phyloP scores from a whole-genome alignment of 2,329 filamentous ascomycete species.

The Aureobasidium lini region DNA sequence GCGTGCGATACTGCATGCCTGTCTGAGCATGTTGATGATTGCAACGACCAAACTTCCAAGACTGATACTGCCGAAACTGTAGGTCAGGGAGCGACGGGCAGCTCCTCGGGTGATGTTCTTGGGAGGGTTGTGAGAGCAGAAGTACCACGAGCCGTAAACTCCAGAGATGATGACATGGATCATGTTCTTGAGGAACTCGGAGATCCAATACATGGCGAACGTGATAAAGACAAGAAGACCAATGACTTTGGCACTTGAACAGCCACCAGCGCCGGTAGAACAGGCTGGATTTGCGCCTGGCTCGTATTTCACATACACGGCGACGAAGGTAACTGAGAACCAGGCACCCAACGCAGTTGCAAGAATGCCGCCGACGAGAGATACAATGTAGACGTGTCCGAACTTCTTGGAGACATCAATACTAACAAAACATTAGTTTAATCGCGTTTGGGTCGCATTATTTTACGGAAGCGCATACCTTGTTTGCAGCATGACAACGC shows the following conservation, averaged over 20 bases:
- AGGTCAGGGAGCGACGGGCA: constrained; percentile 72
- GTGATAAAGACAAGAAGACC: constrained; percentile 80
- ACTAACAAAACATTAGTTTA: constrained; percentile 22
- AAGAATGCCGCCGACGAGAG: constrained; percentile 70
- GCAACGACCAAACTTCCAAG: constrained; percentile 80
- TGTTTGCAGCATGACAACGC: constrained; percentile 80
- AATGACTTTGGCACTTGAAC: constrained; percentile 69
- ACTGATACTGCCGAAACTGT: constrained; percentile 86
- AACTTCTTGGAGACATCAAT: constrained; percentile 79
- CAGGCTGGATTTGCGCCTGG: constrained; percentile 56
- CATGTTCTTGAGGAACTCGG: constrained; percentile 88
- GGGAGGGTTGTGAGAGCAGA: constrained; percentile 62
- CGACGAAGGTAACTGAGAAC: constrained; percentile 79
- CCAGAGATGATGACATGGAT: constrained; percentile 83
- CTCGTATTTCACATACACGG: constrained; percentile 77
- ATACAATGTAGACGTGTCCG: constrained; percentile 81
- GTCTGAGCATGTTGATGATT: constrained; percentile 76
- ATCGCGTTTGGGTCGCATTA: neutral
- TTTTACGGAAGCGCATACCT: constrained; percentile 19
- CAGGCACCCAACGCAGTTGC: constrained; percentile 73
- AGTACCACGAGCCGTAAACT: constrained; percentile 92
- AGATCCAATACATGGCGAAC: constrained; percentile 90
- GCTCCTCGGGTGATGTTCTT: constrained; percentile 76
- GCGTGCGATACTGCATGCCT: constrained; percentile 71
- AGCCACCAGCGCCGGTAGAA: constrained; percentile 49